A percentile compares a stretch with the other conserved stretches of the same genome.
These are phyloP conservation scores for Umbellularia californica DNA, from an alignment of 164 flowering plant species.

Conservation along the genomic window DNA sequence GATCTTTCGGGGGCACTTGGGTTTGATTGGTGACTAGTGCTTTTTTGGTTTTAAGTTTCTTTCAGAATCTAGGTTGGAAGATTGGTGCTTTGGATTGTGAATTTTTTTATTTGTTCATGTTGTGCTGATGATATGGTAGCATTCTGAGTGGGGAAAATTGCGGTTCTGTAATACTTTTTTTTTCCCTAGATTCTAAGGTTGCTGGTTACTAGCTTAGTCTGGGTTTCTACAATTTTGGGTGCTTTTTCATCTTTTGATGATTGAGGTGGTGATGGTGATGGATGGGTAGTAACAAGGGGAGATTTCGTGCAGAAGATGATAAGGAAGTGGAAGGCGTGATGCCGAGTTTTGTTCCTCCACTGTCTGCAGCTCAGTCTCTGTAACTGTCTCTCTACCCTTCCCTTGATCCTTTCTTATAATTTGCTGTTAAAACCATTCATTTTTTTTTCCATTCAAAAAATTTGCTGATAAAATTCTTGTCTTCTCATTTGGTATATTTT, in stretches of 20 bases:
- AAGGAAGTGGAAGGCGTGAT: conserved; percentile 23
- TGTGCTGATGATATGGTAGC: too few relatives aligned
- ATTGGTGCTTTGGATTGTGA: not conserved
- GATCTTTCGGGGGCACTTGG: not conserved
- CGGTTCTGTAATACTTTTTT: too few relatives aligned
- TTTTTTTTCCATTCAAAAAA: not conserved
- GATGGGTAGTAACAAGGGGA: conserved; percentile 19
- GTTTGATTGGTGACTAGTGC: not conserved
- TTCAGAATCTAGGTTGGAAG: not conserved
- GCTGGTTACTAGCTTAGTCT: not conserved
- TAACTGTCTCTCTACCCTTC: conserved; percentile 7
- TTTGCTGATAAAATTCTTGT: not conserved
- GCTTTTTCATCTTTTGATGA: not conserved
- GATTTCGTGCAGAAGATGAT: conserved; percentile 19
- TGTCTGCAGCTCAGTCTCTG: conserved; percentile 15
- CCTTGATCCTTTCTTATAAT: not conserved
- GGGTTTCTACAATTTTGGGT: not conserved
- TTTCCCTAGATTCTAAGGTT: not conserved
- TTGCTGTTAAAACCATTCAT: not conserved
- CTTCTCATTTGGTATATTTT: not conserved
- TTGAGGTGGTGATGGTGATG: conserved; percentile 8
- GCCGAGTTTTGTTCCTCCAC: conserved; percentile 29
- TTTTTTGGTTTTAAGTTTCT: not conserved
- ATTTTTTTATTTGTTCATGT: too few relatives aligned
- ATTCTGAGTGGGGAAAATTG: too few relatives aligned